Conservation (phyloP, 352 stramenopile genomes). For the Pythium oligandrum region DNA sequence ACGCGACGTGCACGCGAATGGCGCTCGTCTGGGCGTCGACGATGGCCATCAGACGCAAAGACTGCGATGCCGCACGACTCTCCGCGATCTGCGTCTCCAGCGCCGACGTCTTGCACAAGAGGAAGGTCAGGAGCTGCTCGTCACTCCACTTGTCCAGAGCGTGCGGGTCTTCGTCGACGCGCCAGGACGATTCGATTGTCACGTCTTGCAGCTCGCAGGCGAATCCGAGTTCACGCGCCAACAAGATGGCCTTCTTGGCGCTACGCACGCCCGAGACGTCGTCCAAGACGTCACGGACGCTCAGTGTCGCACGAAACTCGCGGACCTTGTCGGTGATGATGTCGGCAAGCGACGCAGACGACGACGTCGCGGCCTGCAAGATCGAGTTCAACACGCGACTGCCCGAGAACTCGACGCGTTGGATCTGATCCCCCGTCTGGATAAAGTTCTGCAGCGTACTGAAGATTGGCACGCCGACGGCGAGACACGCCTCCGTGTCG, state of each 20-base stretch:
- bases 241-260: conserved; percentile 88
- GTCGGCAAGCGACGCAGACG: conserved; percentile 24
- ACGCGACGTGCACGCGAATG: conserved; percentile 50
- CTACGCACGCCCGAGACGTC: conserved; percentile 89
- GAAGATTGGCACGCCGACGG: conserved; percentile 89
- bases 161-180: conserved; percentile 10
- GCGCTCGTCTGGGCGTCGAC: conserved; percentile 42
- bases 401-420: conserved; percentile 87
- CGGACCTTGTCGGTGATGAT: conserved; percentile 74
- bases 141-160: conserved; percentile 41
- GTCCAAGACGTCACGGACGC: conserved; percentile 83
- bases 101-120: conserved; percentile 31
- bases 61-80: conserved; percentile 16
- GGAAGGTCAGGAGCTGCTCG: conserved; percentile 49
- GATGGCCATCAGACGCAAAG: conserved; percentile 50
- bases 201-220: conserved; percentile 70
- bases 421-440: conserved; percentile 89
- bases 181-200: conserved; percentile 45
- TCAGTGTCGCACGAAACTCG: conserved; percentile 40
- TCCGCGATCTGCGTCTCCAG: conserved; percentile 39
- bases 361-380: conserved; percentile 37
- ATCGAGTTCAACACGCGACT: conserved; percentile 85
- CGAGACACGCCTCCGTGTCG: conserved; percentile 72
- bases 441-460: conserved; percentile 92
- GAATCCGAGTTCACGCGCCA: conserved; percentile 92